Evolutionary conservation across 2,329 filamentous ascomycete species (phyloP), one percentile per base, ranked within the genome.

Genomic region (Pseudodiploospora longispora): DNA sequence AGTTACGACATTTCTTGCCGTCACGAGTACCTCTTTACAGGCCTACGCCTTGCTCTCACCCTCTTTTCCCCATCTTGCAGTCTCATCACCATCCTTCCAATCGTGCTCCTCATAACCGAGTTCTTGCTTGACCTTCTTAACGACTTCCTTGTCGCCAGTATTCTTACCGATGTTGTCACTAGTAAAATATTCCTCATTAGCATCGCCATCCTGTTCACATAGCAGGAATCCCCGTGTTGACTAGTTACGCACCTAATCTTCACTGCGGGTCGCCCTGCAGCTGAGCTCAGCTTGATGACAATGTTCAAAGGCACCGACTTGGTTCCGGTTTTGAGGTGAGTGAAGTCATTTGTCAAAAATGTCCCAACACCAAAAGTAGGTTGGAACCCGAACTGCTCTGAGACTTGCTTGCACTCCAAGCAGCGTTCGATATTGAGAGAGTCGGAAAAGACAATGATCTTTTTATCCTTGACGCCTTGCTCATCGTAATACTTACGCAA

Each of bases 241-340:
- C 30, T 19, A 4, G 6, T 4, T 3, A 47, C 61, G 53, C 40
- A 68, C 69, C 67, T 96, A 53, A 98, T 87, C 72, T 98, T 98
- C 59, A 98, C 81, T 3, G 93, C 90, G 0, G 84, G 79, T 38
- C 82, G 78, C 5, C 90, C 90, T 10, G 73, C 79, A 0, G 89
- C 93, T 7, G 87, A 89, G 50, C 87, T 87, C 48, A 98, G 76
- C 69, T 98, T 98, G 68, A 98, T 96, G 54, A 98, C 93, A 56
- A 98, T 98, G 58, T 98, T 98, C 43, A 98, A 70, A 0, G 93
- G 93, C 10, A 82, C 80, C 1, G 90, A 96, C 66, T 96, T 97
- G 54, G 81, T 80, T 34, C 83, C 82, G 1, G 82, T 85, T 32
- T 74, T 80, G 48, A 76, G 69, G 52, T 85, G 79, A n/a, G 69